These are phyloP conservation scores for Teratosphaeriaceae sp. DNA, from an alignment of 2,329 filamentous ascomycete genomes.

Conservation along the genomic window DNA sequence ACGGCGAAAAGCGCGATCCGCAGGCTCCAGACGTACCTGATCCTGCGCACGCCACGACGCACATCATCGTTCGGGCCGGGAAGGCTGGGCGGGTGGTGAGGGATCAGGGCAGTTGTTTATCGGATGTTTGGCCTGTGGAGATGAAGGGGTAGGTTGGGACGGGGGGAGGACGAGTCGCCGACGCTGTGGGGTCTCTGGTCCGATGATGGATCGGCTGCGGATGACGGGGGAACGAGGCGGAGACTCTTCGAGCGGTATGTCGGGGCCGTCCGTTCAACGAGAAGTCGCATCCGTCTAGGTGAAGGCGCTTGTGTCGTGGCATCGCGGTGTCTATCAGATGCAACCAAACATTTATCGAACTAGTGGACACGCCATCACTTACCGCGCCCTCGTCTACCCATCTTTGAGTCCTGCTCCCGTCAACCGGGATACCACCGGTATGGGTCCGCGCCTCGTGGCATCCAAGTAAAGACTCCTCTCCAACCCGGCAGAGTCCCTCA, in stretches of 20 bases:
- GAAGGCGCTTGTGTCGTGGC: neutral
- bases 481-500: neutral
- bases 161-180: neutral
- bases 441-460: neutral
- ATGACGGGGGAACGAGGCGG: neutral
- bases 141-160: neutral
- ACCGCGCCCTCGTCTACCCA: too few species aligned
- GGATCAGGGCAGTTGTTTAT: neutral
- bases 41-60: neutral
- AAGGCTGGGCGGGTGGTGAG: neutral
- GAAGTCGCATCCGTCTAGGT: neutral
- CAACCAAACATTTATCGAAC: neutral
- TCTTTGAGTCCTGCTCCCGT: too few species aligned
- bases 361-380: too few species aligned
- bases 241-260: neutral
- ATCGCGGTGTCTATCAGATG: neutral
- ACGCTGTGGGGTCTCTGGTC: neutral
- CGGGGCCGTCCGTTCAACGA: neutral
- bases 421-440: too few species aligned
- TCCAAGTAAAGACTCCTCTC: neutral
- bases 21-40: neutral
- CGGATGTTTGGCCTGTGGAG: neutral
- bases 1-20: neutral
- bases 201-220: neutral
- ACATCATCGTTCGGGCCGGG: neutral